Base-by-base conservation (phyloP, 163 green algal genomes). In the Chlorella variabilis region DNA sequence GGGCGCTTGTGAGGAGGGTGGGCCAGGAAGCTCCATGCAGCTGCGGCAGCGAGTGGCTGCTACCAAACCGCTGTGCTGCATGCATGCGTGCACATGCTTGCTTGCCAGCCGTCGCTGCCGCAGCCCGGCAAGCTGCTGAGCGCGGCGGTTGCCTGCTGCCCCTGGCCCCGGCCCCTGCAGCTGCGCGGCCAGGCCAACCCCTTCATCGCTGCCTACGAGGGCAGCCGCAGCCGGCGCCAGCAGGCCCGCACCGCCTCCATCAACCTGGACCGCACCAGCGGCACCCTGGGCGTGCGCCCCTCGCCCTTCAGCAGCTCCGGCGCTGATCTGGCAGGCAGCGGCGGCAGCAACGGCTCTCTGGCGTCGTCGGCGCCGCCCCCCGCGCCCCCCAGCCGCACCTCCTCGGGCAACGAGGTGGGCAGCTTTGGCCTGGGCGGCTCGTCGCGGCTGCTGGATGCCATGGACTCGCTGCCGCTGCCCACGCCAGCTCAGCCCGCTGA, bases 161-260 rank as follows among this genome's bases (percentile, higher is more conserved):
- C 7, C 42, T 76, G n/a, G n/a, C 49, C 21, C 31, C 34, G 38
- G n/a, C 29, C 11, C 62, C 36, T 77, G 82, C 83, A 87, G 83
- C 82, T 87, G 54, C 78, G 83, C 7, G 78, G 83, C n/a, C 78
- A 85, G 36, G 48, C 70, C 78, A 85, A 87, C 63, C 83, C 83
- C 9, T 87, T 87, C 73, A 83, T 61, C 42, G 78, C 83, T 42
- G 77, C 77, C 13, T 58, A 73, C 21, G 70, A 87, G 34, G 77
- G 81, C 77, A 58, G 62, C 75, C 77, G 75, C 70, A 59, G 81
- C 77, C 71, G 77, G 49, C 33, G 67, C 45, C 38, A 65, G 33
- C 61, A 34, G 18, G n/a, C 36, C 15, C 38, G 54, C 27, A 51
- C 45, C 58, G 75, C 34, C 39, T 71, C 31, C 34, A 6, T 71